These are phyloP conservation scores for Achlya hypogyna DNA, from an alignment of 352 stramenopile species.

Conservation along the genomic window DNA sequence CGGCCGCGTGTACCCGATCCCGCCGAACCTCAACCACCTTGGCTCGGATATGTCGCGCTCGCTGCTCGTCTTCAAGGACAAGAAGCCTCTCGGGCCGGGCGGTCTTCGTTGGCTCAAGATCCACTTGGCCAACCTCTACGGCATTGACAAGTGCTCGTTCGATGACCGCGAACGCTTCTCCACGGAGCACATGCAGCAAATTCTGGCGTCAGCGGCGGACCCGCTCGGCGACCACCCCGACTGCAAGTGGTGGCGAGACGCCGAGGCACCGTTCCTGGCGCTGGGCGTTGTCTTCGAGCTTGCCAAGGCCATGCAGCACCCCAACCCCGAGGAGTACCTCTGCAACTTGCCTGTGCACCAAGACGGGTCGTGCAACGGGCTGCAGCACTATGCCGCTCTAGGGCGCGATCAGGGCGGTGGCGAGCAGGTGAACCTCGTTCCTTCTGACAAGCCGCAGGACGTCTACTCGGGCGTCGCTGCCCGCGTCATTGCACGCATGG, in stretches of 20 bases:
- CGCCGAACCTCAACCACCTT: conserved; percentile 98
- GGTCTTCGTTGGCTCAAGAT: conserved; percentile 99
- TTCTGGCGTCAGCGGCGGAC: conserved; percentile 83
- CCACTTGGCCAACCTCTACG: conserved; percentile 88
- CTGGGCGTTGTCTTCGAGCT: conserved; percentile 97
- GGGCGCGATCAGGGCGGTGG: conserved; percentile 92
- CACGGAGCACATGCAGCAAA: conserved; percentile 90
- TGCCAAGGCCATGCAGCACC: conserved; percentile 87
- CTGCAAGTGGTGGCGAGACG: conserved; percentile 91
- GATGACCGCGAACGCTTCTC: conserved; percentile 94
- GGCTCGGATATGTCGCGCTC: conserved; percentile 97
- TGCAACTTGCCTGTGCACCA: conserved; percentile 96
- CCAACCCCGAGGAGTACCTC: conserved; percentile 90
- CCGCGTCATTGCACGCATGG: conserved; percentile 72
- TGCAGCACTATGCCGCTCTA: conserved; percentile 99
- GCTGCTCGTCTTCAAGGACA: conserved; percentile 93
- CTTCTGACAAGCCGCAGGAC: conserved; percentile 90
- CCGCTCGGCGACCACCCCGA: conserved; percentile 76
- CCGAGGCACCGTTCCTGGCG: conserved; percentile 97
- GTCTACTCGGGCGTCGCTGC: conserved; percentile 95
- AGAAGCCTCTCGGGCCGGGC: conserved; percentile 89
- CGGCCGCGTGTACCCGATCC: conserved; percentile 96
- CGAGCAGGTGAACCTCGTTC: conserved; percentile 95
- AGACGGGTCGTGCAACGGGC: conserved; percentile 98
- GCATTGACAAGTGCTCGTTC: conserved; percentile 93